Evolutionary conservation across 345 rosid genomes (phyloP).

Genomic region (Salix suchowensis): DNA sequence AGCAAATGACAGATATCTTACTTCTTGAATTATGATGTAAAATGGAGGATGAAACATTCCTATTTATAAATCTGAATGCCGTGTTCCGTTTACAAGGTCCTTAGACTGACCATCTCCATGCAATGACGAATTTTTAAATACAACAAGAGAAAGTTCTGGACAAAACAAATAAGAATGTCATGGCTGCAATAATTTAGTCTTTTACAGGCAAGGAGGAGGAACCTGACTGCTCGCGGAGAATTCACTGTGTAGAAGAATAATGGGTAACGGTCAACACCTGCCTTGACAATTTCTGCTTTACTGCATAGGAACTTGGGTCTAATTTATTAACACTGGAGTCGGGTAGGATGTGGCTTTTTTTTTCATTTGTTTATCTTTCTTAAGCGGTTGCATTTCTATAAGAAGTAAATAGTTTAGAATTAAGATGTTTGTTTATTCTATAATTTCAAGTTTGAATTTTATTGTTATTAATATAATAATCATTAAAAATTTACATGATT

Average conservation of each 20-base stretch:
- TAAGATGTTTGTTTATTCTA: too few relatives aligned
- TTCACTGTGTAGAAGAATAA: not conserved
- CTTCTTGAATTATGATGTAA: not conserved
- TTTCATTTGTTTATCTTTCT: too few relatives aligned
- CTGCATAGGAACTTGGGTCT: not conserved
- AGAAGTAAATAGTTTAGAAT: too few relatives aligned
- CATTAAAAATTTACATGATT: rapidly evolving
- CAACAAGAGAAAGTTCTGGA: not conserved
- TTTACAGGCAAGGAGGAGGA: conserved; percentile 12
- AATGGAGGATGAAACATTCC: not conserved
- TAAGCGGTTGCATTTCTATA: too few relatives aligned
- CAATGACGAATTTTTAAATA: conserved; percentile 5
- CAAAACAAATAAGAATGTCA: not conserved
- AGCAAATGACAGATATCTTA: not conserved
- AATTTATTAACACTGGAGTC: too few relatives aligned
- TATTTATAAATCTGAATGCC: not conserved
- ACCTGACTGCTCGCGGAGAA: conserved; percentile 1
- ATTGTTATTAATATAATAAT: rapidly evolving
- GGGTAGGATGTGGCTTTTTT: too few relatives aligned
- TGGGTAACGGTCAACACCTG: not conserved
- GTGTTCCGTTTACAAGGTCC: not conserved
- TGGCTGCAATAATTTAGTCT: not conserved
- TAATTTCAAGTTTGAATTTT: rapidly evolving
- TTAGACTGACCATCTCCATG: not conserved
- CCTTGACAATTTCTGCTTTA: not conserved